Conservation (phyloP, 2,329 filamentous ascomycete species). For the Aphanocladium album region DNA sequence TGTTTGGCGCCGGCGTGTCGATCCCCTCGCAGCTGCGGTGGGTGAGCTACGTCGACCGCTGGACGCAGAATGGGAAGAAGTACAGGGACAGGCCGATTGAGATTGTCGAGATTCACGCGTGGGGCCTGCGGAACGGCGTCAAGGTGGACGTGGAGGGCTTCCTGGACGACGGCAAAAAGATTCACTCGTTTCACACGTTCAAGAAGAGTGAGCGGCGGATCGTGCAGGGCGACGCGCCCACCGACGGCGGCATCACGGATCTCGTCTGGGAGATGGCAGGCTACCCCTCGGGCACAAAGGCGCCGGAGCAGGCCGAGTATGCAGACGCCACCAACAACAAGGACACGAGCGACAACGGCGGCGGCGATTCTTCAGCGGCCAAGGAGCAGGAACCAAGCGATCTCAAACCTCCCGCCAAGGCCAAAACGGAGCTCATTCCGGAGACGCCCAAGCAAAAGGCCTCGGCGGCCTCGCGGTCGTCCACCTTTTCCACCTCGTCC, state of each 20-base stretch:
- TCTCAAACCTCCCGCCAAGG: neutral
- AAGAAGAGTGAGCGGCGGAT: slow-evolving; percentile 64
- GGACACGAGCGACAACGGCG: too few species aligned
- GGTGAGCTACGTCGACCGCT: slow-evolving; percentile 82
- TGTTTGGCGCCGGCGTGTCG: slow-evolving; percentile 83
- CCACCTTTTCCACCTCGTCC: neutral
- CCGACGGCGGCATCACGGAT: slow-evolving; percentile 44
- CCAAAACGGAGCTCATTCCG: slow-evolving; percentile 1
- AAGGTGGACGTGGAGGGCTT: slow-evolving; percentile 83
- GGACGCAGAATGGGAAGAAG: slow-evolving; percentile 67
- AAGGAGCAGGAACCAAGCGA: slow-evolving; percentile 11
- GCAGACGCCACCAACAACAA: slow-evolving; percentile 25
- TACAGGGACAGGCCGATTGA: slow-evolving; percentile 83
- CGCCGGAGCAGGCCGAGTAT: slow-evolving; percentile 31
- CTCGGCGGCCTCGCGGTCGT: neutral
- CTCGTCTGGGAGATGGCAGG: slow-evolving; percentile 51
- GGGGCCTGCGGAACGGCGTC: slow-evolving; percentile 82
- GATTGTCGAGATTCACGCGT: slow-evolving; percentile 82
- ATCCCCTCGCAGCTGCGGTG: slow-evolving; percentile 90
- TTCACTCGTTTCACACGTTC: slow-evolving; percentile 80
- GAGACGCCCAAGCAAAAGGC: neutral
- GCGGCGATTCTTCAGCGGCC: neutral
- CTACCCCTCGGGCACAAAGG: slow-evolving; percentile 30
- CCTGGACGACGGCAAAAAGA: slow-evolving; percentile 81
- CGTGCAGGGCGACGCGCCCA: slow-evolving; percentile 53